Percentiles rank a stretch among this genome's conserved stretches.
Conservation (phyloP, 2,329 filamentous ascomycete genomes). For the Didymella glomerata region DNA sequence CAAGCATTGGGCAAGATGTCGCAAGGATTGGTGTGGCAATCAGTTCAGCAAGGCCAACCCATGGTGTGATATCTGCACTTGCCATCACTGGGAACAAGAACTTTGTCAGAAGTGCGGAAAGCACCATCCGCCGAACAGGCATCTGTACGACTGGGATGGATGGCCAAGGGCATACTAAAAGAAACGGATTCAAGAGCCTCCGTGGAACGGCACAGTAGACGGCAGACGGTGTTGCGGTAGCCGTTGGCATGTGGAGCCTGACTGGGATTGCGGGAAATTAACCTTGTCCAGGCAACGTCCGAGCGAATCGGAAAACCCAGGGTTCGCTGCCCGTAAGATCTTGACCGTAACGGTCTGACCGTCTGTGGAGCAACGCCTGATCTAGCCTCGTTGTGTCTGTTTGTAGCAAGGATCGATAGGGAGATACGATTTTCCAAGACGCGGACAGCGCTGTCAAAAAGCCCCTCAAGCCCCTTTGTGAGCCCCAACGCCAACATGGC, state of each 20-base stretch:
- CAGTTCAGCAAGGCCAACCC: neutral
- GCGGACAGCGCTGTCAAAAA: too few species aligned
- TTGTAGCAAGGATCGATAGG: neutral
- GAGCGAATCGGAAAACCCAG: neutral
- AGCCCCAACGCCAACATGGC: neutral
- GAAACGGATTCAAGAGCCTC: neutral
- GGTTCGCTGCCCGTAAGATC: neutral
- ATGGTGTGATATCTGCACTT: neutral
- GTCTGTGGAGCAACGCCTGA: slow-evolving; percentile 6
- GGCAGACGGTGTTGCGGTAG: neutral
- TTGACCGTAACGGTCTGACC: neutral
- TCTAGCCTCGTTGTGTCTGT: neutral
- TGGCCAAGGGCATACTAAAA: neutral
- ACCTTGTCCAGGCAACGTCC: neutral
- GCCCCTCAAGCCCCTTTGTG: neutral
- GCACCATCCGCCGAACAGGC: neutral
- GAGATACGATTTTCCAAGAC: neutral
- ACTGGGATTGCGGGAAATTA: neutral
- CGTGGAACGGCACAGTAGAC: neutral
- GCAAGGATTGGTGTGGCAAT: neutral
- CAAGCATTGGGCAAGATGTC: neutral
- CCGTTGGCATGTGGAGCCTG: slow-evolving; percentile 8
- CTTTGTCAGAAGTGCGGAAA: neutral
- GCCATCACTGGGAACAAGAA: neutral
- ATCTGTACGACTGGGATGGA: neutral